Percentiles rank a stretch among this genome's conserved stretches.
Evolutionary conservation across 106 monocot species (phyloP).

Genomic region (Dioscorea zingiberensis): DNA sequence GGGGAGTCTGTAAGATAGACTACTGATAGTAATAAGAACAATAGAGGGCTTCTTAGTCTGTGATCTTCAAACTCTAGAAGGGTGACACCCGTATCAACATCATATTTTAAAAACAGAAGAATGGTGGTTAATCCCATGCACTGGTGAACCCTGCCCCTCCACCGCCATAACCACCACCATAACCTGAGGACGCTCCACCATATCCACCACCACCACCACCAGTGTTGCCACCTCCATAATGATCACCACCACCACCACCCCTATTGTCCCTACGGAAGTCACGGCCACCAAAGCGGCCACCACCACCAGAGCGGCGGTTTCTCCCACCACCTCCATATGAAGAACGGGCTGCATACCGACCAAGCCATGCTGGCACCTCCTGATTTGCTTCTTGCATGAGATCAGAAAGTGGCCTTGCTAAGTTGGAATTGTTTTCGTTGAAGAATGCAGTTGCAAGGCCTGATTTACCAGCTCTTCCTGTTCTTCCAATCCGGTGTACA

Average conservation of each 20-base stretch:
- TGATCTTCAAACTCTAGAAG: background rate
- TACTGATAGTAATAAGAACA: background rate
- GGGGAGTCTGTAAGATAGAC: background rate
- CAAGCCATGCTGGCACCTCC: slow-evolving; percentile 59
- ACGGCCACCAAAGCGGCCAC: slow-evolving; percentile 45
- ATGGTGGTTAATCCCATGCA: slow-evolving; percentile 39
- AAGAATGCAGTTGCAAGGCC: slow-evolving; percentile 70
- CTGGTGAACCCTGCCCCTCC: slow-evolving; percentile 33
- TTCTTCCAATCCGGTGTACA: slow-evolving; percentile 66
- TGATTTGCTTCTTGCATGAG: slow-evolving; percentile 71
- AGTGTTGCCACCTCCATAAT: slow-evolving; percentile 17
- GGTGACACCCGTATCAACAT: slow-evolving; percentile 7
- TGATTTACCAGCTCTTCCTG: slow-evolving; percentile 59
- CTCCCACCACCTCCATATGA: slow-evolving; percentile 33
- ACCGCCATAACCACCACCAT: slow-evolving; percentile 16
- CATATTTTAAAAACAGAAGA: background rate
- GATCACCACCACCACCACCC: slow-evolving; percentile 23
- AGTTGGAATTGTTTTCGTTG: slow-evolving; percentile 42
- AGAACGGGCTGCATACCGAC: slow-evolving; percentile 31
- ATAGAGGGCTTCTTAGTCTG: background rate
- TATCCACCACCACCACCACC: slow-evolving; percentile 3
- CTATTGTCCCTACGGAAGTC: slow-evolving; percentile 40
- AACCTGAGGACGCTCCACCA: background rate
- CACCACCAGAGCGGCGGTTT: slow-evolving; percentile 32
- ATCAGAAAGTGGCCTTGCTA: slow-evolving; percentile 44